These are phyloP conservation scores for Sclerotinia glacialis DNA, from an alignment of 2,329 filamentous ascomycete species.

Conservation along the genomic window DNA sequence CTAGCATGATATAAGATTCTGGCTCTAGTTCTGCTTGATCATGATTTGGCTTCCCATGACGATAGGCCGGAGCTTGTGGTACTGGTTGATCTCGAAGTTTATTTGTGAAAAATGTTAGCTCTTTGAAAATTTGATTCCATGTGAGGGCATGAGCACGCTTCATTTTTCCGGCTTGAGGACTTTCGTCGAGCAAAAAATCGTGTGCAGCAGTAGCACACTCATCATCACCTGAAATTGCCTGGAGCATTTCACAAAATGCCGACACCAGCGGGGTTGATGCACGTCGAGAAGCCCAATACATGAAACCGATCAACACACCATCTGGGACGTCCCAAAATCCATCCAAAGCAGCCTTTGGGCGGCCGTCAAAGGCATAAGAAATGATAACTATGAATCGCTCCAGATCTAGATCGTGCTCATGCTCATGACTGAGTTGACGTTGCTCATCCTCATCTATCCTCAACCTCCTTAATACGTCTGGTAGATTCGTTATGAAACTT, in stretches of 20 bases:
- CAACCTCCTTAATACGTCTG: constrained; percentile 81
- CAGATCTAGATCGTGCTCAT: constrained; percentile 69
- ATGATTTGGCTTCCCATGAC: constrained; percentile 57
- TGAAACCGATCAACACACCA: constrained; percentile 88
- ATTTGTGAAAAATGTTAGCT: constrained; percentile 78
- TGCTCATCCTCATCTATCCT: constrained; percentile 90
- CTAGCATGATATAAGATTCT: constrained; percentile 94
- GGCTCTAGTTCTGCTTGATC: constrained; percentile 78
- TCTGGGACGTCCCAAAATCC: constrained; percentile 92
- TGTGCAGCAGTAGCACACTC: constrained; percentile 83
- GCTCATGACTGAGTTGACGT: constrained; percentile 61
- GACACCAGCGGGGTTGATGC: constrained; percentile 95
- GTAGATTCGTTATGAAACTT: constrained; percentile 91
- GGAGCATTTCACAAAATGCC: constrained; percentile 94
- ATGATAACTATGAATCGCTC: constrained; percentile 92
- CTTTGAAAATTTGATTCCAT: constrained; percentile 89
- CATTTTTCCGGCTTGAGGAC: constrained; percentile 72
- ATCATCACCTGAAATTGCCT: constrained; percentile 78
- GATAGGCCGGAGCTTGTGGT: constrained; percentile 53
- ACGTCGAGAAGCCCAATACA: constrained; percentile 94
- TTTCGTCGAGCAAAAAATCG: constrained; percentile 85
- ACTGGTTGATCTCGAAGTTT: constrained; percentile 72
- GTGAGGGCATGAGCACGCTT: constrained; percentile 81
- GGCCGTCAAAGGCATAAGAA: constrained; percentile 83
- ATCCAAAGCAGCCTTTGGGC: constrained; percentile 72